Evolutionary conservation across 2,329 filamentous ascomycete genomes (phyloP).

Genomic region (Neonectria sp.): DNA sequence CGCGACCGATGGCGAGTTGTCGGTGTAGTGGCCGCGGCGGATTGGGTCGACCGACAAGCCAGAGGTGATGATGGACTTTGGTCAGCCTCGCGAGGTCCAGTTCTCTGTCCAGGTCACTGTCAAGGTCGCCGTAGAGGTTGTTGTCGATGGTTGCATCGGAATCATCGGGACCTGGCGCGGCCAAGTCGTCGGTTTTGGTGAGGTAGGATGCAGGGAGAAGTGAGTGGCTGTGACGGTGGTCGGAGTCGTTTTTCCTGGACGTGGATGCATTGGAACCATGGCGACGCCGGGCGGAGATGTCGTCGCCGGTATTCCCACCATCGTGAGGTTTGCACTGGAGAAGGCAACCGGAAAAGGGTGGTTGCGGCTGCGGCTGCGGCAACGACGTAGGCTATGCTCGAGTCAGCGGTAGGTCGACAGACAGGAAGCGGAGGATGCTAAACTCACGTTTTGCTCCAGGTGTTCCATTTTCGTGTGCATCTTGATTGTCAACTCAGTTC

Average conservation of each 20-base stretch:
- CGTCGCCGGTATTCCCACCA: neutral
- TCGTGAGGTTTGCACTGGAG: neutral
- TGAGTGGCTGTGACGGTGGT: neutral
- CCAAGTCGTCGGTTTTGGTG: neutral
- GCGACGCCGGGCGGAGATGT: neutral
- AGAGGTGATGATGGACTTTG: neutral
- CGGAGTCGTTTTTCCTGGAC: neutral
- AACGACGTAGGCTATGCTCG: neutral
- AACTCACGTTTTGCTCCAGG: neutral
- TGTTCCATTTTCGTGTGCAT: neutral
- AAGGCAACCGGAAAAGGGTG: neutral
- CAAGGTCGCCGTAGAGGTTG: neutral
- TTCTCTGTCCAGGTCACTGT: slow-evolving; percentile 3
- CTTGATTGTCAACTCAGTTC: neutral
- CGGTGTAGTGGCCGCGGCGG: slow-evolving; percentile 12
- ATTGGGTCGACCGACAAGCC: slow-evolving; percentile 7
- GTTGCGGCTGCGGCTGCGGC: neutral
- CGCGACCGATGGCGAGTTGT: slow-evolving; percentile 8
- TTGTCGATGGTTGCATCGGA: neutral
- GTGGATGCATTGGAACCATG: neutral
- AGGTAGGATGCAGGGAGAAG: slow-evolving; percentile 2
- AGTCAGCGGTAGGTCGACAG: neutral
- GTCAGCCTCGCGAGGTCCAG: slow-evolving; percentile 9
- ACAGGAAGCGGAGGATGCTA: neutral
- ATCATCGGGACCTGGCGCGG: neutral